Evolutionary conservation across 495 filamentous ascomycete species (phyloP), one percentile per base, ranked within the genome.

Genomic region (Letharia columbiana): DNA sequence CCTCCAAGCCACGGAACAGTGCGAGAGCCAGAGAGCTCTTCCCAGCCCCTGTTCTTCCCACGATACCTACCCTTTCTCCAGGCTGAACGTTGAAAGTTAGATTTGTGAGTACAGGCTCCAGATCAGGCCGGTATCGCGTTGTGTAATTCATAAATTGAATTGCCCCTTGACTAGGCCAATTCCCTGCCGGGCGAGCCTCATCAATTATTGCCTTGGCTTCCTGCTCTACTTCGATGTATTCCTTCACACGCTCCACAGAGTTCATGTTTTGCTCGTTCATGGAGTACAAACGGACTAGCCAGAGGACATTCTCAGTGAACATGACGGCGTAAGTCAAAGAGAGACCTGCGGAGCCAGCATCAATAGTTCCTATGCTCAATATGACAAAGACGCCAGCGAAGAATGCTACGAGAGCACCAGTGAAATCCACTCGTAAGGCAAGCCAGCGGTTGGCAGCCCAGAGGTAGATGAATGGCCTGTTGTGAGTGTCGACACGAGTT

Each of bases 201-300:
- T 89, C 84, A 58, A 96, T 86, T 66, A 96, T 80, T 11, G 89
- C 79, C 7, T 79, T 79, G 0, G 95, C 92, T 75, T 99, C 95
- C 71, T 97, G 94, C 71, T 98, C 94, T 5, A 98, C 89, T 40
- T 97, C 92, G 15, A 99, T 84, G 71, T 97, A 99, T 76, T 99
- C 94, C 73, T 92, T 91, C 70, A 99, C 89, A 63, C 95, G 88
- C 77, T 99, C 95, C n/a, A 99, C 92, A 1, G 92, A 93, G 77
- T 99, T 99, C 95, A 99, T 98, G 76, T 96, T 98, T 77, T 98
- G 95, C 75, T 99, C 95, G 70, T 97, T 96, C 72, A 89, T 82
- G 0, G 93, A 88, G 71, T 98, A 99, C n/a, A 97, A 81, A 31
- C 95, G 85, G 37, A 98, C 92, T 64, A 98, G 87, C 95, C 95